Base-by-base conservation (phyloP, 805 yeast genomes). In the Lipomyces yamanashiensis region DNA sequence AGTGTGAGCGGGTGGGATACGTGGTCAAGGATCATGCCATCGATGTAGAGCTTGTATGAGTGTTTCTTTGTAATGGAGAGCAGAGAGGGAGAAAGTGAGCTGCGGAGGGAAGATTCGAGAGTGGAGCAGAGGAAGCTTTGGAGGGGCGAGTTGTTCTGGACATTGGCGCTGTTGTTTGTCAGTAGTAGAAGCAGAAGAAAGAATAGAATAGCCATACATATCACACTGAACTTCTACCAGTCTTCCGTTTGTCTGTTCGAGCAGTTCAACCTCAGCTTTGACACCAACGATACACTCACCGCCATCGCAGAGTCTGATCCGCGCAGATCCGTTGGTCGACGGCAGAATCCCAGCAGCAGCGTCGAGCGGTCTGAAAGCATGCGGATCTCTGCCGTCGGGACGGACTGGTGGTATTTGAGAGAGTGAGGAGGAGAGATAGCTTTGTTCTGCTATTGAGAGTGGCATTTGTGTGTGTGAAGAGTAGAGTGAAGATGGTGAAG, bases 241-340 rank as follows among this genome's bases (percentile, higher is more conserved):
- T 79, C 70, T 17, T 82, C 81, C 63, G 66, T 76, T 63, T 66
- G 19, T 17, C 17, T 33, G 57, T n/a, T 60, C 54, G n/a, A 64
- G 62, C 37, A 57, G 54, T 15, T 90, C 89, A 2, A 92, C 97
- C 71, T 89, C 88, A 12, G 92, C 85, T 76, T 95, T 95, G 54
- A 93, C 83, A 72, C 98, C 95, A 5, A 91, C 93, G 40, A 95
- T 87, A 71, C 97, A 91, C 76, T 95, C 98, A 66, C 91, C 85
- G 23, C 99, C 98, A 75, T 93, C 98, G 54, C 89, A 82, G 40
- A 91, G 83, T 67, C 92, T 82, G 19, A 93, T 84, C 77, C 96
- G 83, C 0, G 98, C 88, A 1, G 98, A 92, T 13, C 99, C 99
- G 76, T 93, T 90, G 2, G 97, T 89, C 57, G 87, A 84, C 0